These are phyloP conservation scores for Candida anglica DNA, from an alignment of 805 yeast species.

Conservation along the genomic window DNA sequence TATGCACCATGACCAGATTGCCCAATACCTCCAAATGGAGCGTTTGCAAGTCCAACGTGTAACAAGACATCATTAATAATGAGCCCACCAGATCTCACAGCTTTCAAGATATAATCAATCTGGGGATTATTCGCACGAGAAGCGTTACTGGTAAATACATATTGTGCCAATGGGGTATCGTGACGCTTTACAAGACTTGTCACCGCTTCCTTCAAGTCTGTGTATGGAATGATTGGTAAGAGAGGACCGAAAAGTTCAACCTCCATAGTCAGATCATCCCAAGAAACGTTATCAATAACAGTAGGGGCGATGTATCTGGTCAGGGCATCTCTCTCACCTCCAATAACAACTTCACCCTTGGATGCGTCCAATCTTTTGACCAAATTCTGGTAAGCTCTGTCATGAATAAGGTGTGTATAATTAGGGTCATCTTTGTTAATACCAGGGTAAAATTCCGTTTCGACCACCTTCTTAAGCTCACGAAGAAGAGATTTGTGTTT, in stretches of 20 bases:
- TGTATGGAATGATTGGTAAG: constrained; percentile 64
- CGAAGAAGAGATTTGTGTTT: constrained; percentile 50
- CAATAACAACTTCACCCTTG: constrained; percentile 49
- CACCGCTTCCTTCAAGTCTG: constrained; percentile 41
- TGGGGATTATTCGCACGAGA: constrained; percentile 43
- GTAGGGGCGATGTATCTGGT: constrained; percentile 68
- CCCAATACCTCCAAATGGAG: constrained; percentile 94
- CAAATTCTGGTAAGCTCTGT: constrained; percentile 48
- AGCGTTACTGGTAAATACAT: constrained; percentile 52
- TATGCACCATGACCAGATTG: constrained; percentile 77
- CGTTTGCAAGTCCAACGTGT: constrained; percentile 61
- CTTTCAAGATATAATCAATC: constrained; percentile 38
- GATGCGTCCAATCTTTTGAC: constrained; percentile 39
- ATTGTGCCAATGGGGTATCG: constrained; percentile 80
- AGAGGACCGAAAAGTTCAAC: constrained; percentile 85
- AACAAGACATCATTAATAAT: constrained; percentile 66
- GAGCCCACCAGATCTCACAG: constrained; percentile 70
- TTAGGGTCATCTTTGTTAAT: constrained; percentile 17
- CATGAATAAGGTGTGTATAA: constrained; percentile 61
- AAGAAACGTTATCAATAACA: constrained; percentile 55
- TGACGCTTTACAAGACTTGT: constrained; percentile 41
- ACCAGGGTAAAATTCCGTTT: constrained; percentile 43
- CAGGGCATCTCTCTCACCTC: constrained; percentile 37
- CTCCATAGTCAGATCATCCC: constrained; percentile 69
- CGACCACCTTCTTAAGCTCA: constrained; percentile 35